phyloP scores from a whole-genome alignment of 768 basidiomycete species.

The Mycena metata region DNA sequence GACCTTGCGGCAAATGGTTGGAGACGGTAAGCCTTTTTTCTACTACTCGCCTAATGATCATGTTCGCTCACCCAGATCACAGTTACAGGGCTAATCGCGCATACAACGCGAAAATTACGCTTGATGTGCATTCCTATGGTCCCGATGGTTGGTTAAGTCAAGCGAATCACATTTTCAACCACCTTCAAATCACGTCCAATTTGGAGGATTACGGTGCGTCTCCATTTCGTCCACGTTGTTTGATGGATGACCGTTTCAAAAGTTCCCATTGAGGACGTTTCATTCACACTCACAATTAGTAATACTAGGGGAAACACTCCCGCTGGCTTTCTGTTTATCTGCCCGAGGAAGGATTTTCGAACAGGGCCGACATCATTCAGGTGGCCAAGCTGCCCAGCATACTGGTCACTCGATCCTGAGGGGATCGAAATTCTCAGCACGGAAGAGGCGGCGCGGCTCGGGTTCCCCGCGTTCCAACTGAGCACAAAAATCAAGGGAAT shows the following conservation, averaged over 20 bases:
- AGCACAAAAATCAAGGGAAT: no score
- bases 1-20: conserved; percentile 3
- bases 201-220: background rate
- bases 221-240: background rate
- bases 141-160: background rate
- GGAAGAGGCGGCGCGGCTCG: no score
- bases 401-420: no score
- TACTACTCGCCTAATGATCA: no score
- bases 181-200: background rate
- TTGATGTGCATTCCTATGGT: no score
- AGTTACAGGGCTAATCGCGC: background rate
- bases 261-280: background rate
- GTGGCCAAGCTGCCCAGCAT: no score
- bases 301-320: background rate
- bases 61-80: background rate
- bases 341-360: background rate
- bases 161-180: conserved; percentile 7
- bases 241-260: no score
- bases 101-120: no score
- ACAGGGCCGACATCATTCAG: background rate
- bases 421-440: no score
- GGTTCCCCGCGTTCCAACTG: no score
- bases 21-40: conserved; percentile 19
- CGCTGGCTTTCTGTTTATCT: conserved; percentile 18
- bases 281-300: background rate